A percentile compares a stretch with the other conserved stretches of the same genome.
These are phyloP conservation scores for Ambrosiella xylebori DNA, from an alignment of 2,329 filamentous ascomycete genomes.

Conservation along the genomic window DNA sequence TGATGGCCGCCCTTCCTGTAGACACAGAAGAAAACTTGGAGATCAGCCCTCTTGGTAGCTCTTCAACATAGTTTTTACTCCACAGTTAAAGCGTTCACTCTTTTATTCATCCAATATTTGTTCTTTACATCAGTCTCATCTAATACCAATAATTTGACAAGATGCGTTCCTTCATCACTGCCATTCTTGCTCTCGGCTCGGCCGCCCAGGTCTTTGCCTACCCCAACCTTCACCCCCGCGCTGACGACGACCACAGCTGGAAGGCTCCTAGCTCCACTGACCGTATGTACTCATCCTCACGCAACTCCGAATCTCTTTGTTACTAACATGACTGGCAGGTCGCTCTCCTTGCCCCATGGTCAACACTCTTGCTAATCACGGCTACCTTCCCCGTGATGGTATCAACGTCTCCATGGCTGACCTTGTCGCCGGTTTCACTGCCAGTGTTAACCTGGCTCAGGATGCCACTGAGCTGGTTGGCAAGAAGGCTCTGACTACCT, in stretches of 20 bases:
- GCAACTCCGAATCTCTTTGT: background rate
- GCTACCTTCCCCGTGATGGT: constrained; percentile 15
- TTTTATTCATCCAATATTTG: background rate
- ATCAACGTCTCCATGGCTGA: constrained; percentile 13
- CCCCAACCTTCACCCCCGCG: background rate
- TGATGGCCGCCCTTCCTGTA: background rate
- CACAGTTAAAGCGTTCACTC: constrained; percentile 3
- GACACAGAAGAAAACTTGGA: background rate
- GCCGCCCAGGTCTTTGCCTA: constrained; percentile 8
- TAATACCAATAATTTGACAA: background rate
- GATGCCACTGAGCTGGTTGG: constrained; percentile 14
- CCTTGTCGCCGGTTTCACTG: constrained; percentile 13
- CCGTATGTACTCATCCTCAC: constrained; percentile 1
- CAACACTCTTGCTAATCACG: constrained; percentile 16
- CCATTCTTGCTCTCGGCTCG: constrained; percentile 7
- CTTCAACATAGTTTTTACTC: constrained; percentile 2
- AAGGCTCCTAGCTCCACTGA: constrained; percentile 1
- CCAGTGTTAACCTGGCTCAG: constrained; percentile 13
- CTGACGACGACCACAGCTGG: constrained; percentile 12
- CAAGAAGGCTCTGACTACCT: constrained; percentile 14
- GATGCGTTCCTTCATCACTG: constrained; percentile 6
- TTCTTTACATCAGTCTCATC: background rate
- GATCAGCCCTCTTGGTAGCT: constrained; percentile 4
- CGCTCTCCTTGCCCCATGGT: constrained; percentile 16
- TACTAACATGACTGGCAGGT: background rate